Evolutionary conservation across 805 yeast species (phyloP).

Genomic region (Starmerella apis): DNA sequence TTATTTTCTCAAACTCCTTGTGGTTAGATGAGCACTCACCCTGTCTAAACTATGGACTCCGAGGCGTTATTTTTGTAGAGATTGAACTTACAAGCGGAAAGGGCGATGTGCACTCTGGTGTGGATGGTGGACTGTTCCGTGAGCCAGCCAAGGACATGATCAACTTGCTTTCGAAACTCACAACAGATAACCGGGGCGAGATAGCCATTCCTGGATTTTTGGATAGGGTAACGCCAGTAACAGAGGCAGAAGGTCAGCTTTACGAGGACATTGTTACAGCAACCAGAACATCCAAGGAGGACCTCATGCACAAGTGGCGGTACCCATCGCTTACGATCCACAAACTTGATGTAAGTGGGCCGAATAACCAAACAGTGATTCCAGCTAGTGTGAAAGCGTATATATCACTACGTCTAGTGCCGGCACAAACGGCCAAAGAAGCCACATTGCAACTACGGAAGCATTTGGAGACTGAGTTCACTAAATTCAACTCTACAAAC

Average conservation of each 20-base stretch:
- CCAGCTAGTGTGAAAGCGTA: conserved; percentile 71
- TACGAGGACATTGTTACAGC: conserved; percentile 49
- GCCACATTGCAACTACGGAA: conserved; percentile 44
- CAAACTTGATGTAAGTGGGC: conserved; percentile 76
- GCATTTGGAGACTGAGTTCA: conserved; percentile 43
- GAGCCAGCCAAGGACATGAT: conserved; percentile 87
- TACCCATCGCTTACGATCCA: conserved; percentile 84
- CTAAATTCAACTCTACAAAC: conserved; percentile 48
- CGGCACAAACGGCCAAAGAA: conserved; percentile 61
- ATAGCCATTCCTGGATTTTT: conserved; percentile 61
- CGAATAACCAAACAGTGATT: conserved; percentile 79
- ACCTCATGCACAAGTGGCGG: conserved; percentile 74
- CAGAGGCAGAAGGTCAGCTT: conserved; percentile 46
- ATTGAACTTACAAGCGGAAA: conserved; percentile 58
- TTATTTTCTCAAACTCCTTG: conserved; percentile 77
- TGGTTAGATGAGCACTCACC: conserved; percentile 89
- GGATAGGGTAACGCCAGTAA: conserved; percentile 51
- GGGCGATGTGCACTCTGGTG: conserved; percentile 92
- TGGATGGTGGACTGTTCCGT: conserved; percentile 81
- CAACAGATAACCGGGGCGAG: conserved; percentile 41
- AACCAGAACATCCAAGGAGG: conserved; percentile 33
- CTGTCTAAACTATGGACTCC: conserved; percentile 83
- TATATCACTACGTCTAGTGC: conserved; percentile 76
- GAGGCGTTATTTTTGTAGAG: conserved; percentile 82
- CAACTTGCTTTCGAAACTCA: conserved; percentile 55